These are phyloP conservation scores for Allium sativum DNA, from an alignment of 106 monocot genomes.

Conservation along the genomic window DNA sequence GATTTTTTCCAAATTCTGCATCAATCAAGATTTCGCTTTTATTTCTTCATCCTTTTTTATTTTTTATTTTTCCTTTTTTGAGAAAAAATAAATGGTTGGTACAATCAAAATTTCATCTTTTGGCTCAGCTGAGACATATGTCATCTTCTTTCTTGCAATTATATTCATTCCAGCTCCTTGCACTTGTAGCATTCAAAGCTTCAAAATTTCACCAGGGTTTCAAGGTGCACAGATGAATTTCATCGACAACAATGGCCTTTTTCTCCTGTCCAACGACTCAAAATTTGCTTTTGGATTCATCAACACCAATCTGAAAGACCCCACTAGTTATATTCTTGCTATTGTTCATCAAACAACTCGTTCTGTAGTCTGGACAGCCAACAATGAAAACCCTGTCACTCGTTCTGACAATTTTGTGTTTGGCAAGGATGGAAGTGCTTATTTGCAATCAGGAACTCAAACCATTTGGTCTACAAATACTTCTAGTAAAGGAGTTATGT, in stretches of 20 bases:
- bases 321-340: constrained; percentile 25
- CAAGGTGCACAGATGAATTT: constrained; percentile 40
- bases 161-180: neutral
- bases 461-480: constrained; percentile 56
- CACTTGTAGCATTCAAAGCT: constrained; percentile 22
- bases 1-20: no score
- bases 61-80: neutral
- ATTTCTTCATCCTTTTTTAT: neutral
- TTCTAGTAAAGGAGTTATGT: constrained; percentile 13
- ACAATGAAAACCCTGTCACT: constrained; percentile 27
- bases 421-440: constrained; percentile 36
- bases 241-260: constrained; percentile 62
- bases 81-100: no score
- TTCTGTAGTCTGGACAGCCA: constrained; percentile 63
- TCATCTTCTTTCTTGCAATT: neutral
- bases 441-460: constrained; percentile 17
- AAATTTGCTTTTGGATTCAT: constrained; percentile 62
- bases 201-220: constrained; percentile 27
- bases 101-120: no score
- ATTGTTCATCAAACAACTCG: constrained; percentile 20
- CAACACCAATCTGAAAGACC: constrained; percentile 1
- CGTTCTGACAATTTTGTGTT: constrained; percentile 47
- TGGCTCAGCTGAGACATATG: neutral
- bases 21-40: neutral
- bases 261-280: constrained; percentile 51